These are phyloP conservation scores for Anethum foeniculum DNA, from an alignment of 140 eudicot genomes.

Conservation along the genomic window DNA sequence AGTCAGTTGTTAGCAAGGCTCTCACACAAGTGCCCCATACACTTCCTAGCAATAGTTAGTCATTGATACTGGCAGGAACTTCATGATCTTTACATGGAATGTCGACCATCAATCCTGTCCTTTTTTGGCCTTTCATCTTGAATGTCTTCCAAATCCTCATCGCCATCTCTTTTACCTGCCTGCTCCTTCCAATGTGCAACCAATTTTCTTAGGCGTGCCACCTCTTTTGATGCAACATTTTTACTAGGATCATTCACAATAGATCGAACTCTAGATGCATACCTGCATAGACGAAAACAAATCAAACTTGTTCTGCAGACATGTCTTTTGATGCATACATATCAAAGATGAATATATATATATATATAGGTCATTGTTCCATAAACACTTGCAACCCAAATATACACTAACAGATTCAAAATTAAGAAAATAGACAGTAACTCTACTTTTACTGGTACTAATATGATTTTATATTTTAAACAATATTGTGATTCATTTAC, in stretches of 20 bases:
- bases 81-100: constrained; percentile 43
- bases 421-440: background rate
- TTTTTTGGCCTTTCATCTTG: constrained; percentile 69
- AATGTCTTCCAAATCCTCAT: constrained; percentile 79
- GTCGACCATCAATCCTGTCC: constrained; percentile 59
- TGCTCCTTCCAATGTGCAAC: constrained; percentile 86
- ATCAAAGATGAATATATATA: background rate
- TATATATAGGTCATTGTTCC: background rate
- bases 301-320: background rate
- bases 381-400: background rate
- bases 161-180: constrained; percentile 82
- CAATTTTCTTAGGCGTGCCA: constrained; percentile 70
- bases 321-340: background rate
- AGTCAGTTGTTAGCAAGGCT: constrained; percentile 17
- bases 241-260: constrained; percentile 93
- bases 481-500: background rate
- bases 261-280: constrained; percentile 93
- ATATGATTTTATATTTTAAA: background rate
- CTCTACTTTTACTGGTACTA: background rate
- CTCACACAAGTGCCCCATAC: constrained; percentile 12
- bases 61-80: constrained; percentile 9
- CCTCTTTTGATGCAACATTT: constrained; percentile 90
- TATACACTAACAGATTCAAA: background rate
- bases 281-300: constrained; percentile 27
- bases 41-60: constrained; percentile 13